Evolutionary conservation across 768 basidiomycete species (phyloP).

Genomic region (Pisolithus microcarpus): DNA sequence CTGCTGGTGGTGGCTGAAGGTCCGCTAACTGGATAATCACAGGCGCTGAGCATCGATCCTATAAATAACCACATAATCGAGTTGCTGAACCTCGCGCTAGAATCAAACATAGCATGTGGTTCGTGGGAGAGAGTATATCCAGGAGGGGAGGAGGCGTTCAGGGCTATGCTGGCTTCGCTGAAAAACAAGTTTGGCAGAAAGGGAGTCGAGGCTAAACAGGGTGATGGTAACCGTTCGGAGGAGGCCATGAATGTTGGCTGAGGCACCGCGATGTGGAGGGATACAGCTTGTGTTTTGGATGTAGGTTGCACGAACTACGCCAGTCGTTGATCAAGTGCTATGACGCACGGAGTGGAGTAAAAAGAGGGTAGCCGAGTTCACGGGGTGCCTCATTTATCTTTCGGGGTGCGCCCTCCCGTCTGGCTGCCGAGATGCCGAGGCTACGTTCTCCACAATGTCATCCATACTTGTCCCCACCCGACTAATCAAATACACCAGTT

Average conservation of each 20-base stretch:
- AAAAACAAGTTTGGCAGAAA: slow-evolving; percentile 24
- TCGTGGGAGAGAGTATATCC: slow-evolving; percentile 29
- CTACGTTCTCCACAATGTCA: slow-evolving; percentile 26
- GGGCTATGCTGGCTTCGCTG: slow-evolving; percentile 26
- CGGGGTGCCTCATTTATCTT: slow-evolving; percentile 14
- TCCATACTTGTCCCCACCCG: slow-evolving; percentile 19
- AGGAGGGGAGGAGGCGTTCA: slow-evolving; percentile 28
- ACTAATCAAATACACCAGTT: slow-evolving; percentile 27
- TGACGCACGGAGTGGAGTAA: slow-evolving; percentile 18
- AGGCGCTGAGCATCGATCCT: slow-evolving; percentile 78
- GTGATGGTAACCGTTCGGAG: slow-evolving; percentile 16
- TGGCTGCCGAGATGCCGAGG: slow-evolving; percentile 28
- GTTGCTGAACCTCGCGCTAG: slow-evolving; percentile 74
- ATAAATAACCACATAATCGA: slow-evolving; percentile 78
- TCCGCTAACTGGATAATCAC: slow-evolving; percentile 1
- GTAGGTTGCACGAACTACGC: background rate
- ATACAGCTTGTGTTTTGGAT: background rate
- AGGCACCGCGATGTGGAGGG: slow-evolving; percentile 2
- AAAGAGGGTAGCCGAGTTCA: slow-evolving; percentile 15
- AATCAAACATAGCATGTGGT: slow-evolving; percentile 33
- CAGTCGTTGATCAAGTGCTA: background rate
- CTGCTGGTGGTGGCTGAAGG: background rate
- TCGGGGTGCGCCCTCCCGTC: slow-evolving; percentile 19
- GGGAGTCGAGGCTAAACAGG: slow-evolving; percentile 7
- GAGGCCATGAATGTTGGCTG: slow-evolving; percentile 28